phyloP scores from a whole-genome alignment of 805 yeast species.

The Zygoascus ofunaensis region DNA sequence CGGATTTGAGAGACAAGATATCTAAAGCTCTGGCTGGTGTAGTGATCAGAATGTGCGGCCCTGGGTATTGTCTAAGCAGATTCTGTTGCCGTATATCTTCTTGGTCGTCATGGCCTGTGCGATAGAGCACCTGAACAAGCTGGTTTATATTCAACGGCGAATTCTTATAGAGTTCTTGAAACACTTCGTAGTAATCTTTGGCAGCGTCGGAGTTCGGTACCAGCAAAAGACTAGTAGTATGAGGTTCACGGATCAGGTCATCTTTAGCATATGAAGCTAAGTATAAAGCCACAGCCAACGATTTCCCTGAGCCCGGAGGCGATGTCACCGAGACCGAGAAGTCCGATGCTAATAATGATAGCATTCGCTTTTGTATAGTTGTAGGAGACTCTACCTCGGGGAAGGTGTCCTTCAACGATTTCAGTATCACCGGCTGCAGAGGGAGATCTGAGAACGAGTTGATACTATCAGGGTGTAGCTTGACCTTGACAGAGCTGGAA shows the following conservation, averaged over 20 bases:
- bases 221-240: constrained; percentile 23
- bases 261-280: constrained; percentile 16
- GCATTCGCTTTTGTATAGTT: constrained; percentile 23
- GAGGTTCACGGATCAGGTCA: constrained; percentile 3
- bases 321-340: constrained; percentile 24
- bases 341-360: constrained; percentile 23
- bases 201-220: constrained; percentile 30
- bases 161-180: constrained; percentile 7
- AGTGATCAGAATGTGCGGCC: constrained; percentile 42
- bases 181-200: constrained; percentile 22
- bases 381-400: constrained; percentile 17
- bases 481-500: constrained; percentile 5
- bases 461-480: constrained; percentile 20
- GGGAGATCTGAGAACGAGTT: constrained; percentile 17
- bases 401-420: constrained; percentile 6
- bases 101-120: constrained; percentile 18
- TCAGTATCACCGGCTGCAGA: constrained; percentile 10
- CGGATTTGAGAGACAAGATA: constrained; percentile 29
- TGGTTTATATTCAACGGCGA: neutral
- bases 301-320: constrained; percentile 29
- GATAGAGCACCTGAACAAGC: constrained; percentile 22
- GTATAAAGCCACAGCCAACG: constrained; percentile 25
- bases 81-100: constrained; percentile 20
- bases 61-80: constrained; percentile 14
- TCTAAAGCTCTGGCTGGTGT: constrained; percentile 48